These are phyloP conservation scores for Backusella parvicylindrica DNA, from an alignment of 192 early-diverging fungal genomes.

Conservation along the genomic window DNA sequence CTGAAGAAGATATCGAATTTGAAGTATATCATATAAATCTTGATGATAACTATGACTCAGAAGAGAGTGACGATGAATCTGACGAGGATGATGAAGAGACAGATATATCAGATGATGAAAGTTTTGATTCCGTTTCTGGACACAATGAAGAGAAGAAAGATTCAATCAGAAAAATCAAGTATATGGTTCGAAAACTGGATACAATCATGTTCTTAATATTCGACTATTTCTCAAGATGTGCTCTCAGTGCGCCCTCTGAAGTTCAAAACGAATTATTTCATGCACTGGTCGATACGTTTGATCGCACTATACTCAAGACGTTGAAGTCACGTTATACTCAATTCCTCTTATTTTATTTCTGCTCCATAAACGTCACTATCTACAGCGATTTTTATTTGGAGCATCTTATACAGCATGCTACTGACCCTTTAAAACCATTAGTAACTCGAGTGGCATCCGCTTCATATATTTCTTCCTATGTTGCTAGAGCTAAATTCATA, in stretches of 20 bases:
- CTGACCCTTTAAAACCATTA: constrained; percentile 55
- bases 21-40: constrained; percentile 37
- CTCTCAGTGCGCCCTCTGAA: constrained; percentile 16
- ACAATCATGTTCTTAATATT: constrained; percentile 67
- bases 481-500: constrained; percentile 85
- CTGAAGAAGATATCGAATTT: constrained; percentile 58
- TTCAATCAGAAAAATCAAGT: constrained; percentile 40
- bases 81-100: constrained; percentile 34
- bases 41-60: constrained; percentile 34
- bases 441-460: constrained; percentile 75
- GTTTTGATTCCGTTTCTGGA: constrained; percentile 30
- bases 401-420: constrained; percentile 59
- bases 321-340: constrained; percentile 90
- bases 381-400: constrained; percentile 80
- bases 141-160: constrained; percentile 21
- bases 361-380: constrained; percentile 52
- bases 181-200: constrained; percentile 70
- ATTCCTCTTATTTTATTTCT: constrained; percentile 85
- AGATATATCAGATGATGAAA: constrained; percentile 8
- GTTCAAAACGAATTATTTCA: constrained; percentile 57
- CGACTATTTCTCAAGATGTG: constrained; percentile 47
- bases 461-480: constrained; percentile 83
- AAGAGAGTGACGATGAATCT: constrained; percentile 35
- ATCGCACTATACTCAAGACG: constrained; percentile 75
- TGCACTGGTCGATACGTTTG: constrained; percentile 75